These are phyloP conservation scores for Alternaria brassicae DNA, from an alignment of 2,329 filamentous ascomycete genomes.

Conservation along the genomic window DNA sequence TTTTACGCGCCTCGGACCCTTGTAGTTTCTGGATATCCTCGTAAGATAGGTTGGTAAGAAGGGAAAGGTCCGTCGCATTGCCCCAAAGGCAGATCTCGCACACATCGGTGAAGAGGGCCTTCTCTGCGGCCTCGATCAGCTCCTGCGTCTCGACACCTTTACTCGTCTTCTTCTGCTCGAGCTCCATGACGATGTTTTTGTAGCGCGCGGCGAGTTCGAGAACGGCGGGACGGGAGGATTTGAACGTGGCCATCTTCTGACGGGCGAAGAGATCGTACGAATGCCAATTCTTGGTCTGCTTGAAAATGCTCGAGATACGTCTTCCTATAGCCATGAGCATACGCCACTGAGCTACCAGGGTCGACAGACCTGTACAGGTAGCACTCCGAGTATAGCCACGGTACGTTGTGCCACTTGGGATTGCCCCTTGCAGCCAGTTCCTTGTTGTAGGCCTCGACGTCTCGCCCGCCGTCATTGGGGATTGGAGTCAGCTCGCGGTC, in stretches of 20 bases:
- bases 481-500: conserved; percentile 80
- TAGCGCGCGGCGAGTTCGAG: conserved; percentile 83
- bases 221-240: conserved; percentile 85
- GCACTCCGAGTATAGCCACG: conserved; percentile 93
- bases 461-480: conserved; percentile 75
- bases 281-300: conserved; percentile 81
- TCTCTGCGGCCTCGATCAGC: conserved; percentile 71
- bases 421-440: conserved; percentile 78
- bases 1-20: conserved; percentile 84
- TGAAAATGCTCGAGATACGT: conserved; percentile 81
- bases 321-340: conserved; percentile 56
- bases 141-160: conserved; percentile 55
- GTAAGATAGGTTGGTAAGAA: conserved; percentile 87
- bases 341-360: too few relatives aligned
- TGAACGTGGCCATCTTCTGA: conserved; percentile 92
- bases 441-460: conserved; percentile 83
- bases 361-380: conserved; percentile 78
- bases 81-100: conserved; percentile 97
- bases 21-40: conserved; percentile 98
- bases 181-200: conserved; percentile 72
- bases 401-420: conserved; percentile 80
- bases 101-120: conserved; percentile 87
- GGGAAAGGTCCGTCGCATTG: conserved; percentile 92
- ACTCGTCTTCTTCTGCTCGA: conserved; percentile 61
- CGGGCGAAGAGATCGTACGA: conserved; percentile 86